Percentiles rank a stretch among this genome's conserved stretches.
phyloP scores from a whole-genome alignment of 495 filamentous ascomycete species.

The Penicillium roqueforti region DNA sequence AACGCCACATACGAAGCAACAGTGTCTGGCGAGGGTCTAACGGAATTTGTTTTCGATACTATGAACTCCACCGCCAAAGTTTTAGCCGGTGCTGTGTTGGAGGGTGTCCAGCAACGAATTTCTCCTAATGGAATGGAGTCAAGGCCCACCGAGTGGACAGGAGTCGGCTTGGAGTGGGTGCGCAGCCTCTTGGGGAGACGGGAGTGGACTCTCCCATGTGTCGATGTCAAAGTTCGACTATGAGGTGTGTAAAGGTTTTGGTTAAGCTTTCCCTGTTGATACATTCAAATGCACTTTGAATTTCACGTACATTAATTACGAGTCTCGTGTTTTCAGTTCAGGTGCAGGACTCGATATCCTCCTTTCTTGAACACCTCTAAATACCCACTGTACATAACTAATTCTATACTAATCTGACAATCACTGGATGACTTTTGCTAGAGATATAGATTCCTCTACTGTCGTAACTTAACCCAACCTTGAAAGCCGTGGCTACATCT shows the following conservation, averaged over 20 bases:
- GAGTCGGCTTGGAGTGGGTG: conserved; percentile 78
- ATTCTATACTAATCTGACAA: background rate
- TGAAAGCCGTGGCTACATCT: background rate
- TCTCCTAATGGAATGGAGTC: conserved; percentile 29
- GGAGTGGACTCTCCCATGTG: conserved; percentile 79
- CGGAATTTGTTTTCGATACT: conserved; percentile 53
- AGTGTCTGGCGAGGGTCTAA: conserved; percentile 29
- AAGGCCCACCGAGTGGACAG: conserved; percentile 61
- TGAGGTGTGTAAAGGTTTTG: conserved; percentile 25
- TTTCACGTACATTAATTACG: background rate
- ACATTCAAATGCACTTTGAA: background rate
- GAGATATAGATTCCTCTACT: background rate
- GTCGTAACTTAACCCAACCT: background rate
- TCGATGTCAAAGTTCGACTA: conserved; percentile 74
- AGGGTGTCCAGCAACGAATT: conserved; percentile 52
- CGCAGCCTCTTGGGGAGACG: conserved; percentile 67
- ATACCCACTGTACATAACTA: background rate
- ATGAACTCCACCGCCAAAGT: conserved; percentile 66
- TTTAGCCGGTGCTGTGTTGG: conserved; percentile 60
- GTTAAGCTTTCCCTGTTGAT: background rate
- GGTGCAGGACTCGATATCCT: background rate
- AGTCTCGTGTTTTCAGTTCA: background rate
- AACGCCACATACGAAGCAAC: conserved; percentile 21
- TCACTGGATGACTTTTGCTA: background rate
- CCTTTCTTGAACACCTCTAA: background rate